Conservation (phyloP, 2,329 filamentous ascomycete genomes). For the Sclerotinia nivalis region DNA sequence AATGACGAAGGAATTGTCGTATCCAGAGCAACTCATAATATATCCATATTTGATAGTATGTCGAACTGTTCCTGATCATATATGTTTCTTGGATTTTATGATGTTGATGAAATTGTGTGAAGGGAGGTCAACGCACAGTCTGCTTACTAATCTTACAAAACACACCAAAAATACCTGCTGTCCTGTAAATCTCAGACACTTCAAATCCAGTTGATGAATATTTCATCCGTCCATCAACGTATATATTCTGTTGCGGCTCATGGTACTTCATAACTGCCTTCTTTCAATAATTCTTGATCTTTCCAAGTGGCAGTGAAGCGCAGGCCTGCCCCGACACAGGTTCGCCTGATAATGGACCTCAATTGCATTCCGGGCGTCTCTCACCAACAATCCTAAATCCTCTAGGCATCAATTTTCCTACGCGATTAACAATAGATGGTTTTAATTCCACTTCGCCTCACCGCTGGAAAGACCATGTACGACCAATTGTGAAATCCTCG, state of each 20-base stretch:
- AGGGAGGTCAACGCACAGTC: background rate
- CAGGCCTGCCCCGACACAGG: background rate
- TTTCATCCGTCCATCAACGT: background rate
- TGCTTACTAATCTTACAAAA: background rate
- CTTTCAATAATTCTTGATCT: background rate
- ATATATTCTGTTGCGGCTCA: too few species aligned
- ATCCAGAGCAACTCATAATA: background rate
- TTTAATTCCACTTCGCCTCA: background rate
- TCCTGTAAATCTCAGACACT: too few species aligned
- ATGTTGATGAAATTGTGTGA: background rate
- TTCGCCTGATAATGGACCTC: background rate
- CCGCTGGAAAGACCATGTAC: background rate
- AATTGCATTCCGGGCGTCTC: background rate
- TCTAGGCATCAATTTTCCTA: background rate
- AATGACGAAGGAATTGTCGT: too few species aligned
- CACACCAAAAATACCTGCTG: background rate
- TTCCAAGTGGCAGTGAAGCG: background rate
- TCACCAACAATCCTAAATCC: background rate
- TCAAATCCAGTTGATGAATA: background rate
- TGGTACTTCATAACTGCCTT: background rate
- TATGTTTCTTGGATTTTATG: background rate
- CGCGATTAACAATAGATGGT: rapidly evolving
- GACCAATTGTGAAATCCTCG: background rate
- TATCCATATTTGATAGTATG: rapidly evolving
- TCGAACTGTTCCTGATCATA: background rate